Percentiles rank a stretch among this genome's conserved stretches.
Evolutionary conservation across 139 green algal genomes (phyloP).

Genomic region (Microglena sp.): DNA sequence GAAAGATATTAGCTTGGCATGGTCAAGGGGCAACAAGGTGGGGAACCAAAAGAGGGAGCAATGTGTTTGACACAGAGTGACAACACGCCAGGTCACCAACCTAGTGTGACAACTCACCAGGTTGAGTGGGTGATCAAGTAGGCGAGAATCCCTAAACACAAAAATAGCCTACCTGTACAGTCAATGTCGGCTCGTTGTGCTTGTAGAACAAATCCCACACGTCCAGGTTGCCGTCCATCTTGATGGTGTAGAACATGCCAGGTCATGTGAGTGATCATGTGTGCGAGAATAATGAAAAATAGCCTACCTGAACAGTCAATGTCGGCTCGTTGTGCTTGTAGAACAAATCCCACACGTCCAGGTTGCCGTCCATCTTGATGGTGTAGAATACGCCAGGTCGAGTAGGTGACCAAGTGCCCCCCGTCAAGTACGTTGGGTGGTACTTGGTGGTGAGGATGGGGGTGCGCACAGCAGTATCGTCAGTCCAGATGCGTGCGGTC

Average conservation of each 20-base stretch:
- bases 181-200: conserved; percentile 73
- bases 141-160: not conserved
- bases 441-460: conserved; percentile 83
- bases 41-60: too few species aligned
- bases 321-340: conserved; percentile 84
- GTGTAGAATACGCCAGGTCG: conserved; percentile 80
- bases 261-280: conserved; percentile 43
- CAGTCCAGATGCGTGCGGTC: conserved; percentile 82
- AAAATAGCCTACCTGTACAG: conserved; percentile 46
- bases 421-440: conserved; percentile 63
- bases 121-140: too few species aligned
- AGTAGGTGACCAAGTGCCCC: conserved; percentile 66
- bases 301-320: conserved; percentile 58
- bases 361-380: conserved; percentile 62
- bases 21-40: too few species aligned
- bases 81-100: too few species aligned
- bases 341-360: conserved; percentile 87
- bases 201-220: conserved; percentile 89
- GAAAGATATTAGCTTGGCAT: too few species aligned
- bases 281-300: too few species aligned
- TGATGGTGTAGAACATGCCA: conserved; percentile 76
- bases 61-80: too few species aligned
- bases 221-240: conserved; percentile 68
- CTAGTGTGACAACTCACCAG: too few species aligned
- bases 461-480: conserved; percentile 69